Percentiles rank a stretch among this genome's conserved stretches.
Evolutionary conservation across 2,329 filamentous ascomycete species (phyloP).

Genomic region (Hymenoscyphus fraxineus): DNA sequence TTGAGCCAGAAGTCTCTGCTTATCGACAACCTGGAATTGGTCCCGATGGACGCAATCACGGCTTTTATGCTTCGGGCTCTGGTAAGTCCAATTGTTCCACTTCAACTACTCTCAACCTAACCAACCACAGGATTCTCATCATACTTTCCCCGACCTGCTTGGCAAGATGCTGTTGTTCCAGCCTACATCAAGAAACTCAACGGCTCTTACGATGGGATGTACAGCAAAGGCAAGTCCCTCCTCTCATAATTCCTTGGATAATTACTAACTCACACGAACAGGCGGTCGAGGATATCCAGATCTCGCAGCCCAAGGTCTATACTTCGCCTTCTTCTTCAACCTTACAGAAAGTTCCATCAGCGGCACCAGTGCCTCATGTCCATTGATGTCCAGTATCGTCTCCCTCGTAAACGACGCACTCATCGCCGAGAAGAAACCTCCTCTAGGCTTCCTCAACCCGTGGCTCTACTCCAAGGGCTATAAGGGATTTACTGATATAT

Average conservation of each 20-base stretch:
- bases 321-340: constrained; percentile 45
- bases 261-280: not conserved
- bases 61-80: constrained; percentile 42
- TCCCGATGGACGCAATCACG: constrained; percentile 33
- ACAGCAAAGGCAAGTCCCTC: constrained; percentile 33
- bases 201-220: constrained; percentile 43
- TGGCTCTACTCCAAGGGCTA: constrained; percentile 39
- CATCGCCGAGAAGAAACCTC: constrained; percentile 45
- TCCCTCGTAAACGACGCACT: constrained; percentile 60
- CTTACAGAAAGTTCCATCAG: constrained; percentile 39
- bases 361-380: constrained; percentile 52
- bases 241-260: not conserved
- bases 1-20: constrained; percentile 29
- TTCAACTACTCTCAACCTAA: not conserved
- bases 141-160: constrained; percentile 36
- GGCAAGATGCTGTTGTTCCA: constrained; percentile 43
- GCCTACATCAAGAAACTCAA: constrained; percentile 42
- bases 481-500: constrained; percentile 40
- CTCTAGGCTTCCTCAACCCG: constrained; percentile 43
- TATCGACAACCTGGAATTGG: constrained; percentile 33
- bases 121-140: not conserved
- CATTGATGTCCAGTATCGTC: constrained; percentile 53
- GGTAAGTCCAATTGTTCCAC: constrained; percentile 30
- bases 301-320: constrained; percentile 53
- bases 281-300: constrained; percentile 49